A percentile compares a stretch with the other conserved stretches of the same genome.
Conservation (phyloP, 2,329 filamentous ascomycete species). For the Elsinoe arachidis region DNA sequence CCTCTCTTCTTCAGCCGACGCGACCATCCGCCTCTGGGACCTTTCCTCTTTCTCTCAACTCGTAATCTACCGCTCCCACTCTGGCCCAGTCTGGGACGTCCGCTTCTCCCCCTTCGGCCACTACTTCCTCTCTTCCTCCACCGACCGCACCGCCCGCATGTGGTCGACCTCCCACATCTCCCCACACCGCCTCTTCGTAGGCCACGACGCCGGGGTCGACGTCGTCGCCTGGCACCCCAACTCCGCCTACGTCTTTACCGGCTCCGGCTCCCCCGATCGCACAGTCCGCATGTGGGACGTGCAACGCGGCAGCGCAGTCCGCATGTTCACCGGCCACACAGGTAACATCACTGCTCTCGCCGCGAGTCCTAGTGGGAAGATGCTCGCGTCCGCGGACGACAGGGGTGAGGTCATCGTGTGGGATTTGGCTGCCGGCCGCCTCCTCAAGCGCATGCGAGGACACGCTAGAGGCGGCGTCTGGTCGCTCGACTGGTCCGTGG, state of each 20-base stretch:
- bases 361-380: constrained; percentile 78
- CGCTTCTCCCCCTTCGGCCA: constrained; percentile 89
- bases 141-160: constrained; percentile 81
- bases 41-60: constrained; percentile 86
- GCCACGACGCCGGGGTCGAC: constrained; percentile 90
- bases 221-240: constrained; percentile 92
- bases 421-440: constrained; percentile 78
- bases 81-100: constrained; percentile 79
- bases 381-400: constrained; percentile 83
- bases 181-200: constrained; percentile 77
- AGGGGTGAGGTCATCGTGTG: constrained; percentile 87
- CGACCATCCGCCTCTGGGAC: constrained; percentile 85
- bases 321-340: constrained; percentile 84
- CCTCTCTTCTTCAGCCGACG: constrained; percentile 79
- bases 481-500: constrained; percentile 86
- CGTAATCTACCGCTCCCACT: constrained; percentile 88
- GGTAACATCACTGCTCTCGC: constrained; percentile 79
- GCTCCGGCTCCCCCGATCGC: constrained; percentile 66
- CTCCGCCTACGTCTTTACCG: constrained; percentile 85
- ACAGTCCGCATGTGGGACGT: constrained; percentile 97
- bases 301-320: constrained; percentile 75
- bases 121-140: constrained; percentile 82
- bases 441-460: constrained; percentile 86
- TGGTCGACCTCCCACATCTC: constrained; percentile 93
- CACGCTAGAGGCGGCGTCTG: constrained; percentile 91